A percentile compares a stretch with the other conserved stretches of the same genome.
Conservation (phyloP, 306 rosid genomes). For the Crataegus laevigata region DNA sequence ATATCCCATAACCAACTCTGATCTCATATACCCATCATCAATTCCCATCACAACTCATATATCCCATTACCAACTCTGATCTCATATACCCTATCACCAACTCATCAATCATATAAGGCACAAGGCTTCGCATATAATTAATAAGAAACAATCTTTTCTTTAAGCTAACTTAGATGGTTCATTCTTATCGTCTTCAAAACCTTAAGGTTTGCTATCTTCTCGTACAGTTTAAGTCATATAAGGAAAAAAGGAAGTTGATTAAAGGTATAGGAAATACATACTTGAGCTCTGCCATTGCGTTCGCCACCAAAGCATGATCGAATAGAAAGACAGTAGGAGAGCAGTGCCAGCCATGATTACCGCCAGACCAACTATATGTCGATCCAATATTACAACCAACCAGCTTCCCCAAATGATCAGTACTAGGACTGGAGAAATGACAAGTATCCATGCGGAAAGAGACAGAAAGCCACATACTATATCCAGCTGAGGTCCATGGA, state of each 20-base stretch:
- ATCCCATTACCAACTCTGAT: not conserved
- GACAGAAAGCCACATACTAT: slow-evolving; percentile 81
- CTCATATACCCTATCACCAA: not conserved
- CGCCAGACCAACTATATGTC: slow-evolving; percentile 95
- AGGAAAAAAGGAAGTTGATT: not conserved
- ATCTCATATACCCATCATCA: not conserved
- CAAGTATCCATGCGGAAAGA: slow-evolving; percentile 77
- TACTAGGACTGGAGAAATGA: slow-evolving; percentile 80
- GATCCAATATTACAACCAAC: slow-evolving; percentile 86
- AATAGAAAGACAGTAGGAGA: slow-evolving; percentile 91
- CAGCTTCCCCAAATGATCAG: slow-evolving; percentile 89
- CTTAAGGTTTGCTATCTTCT: not conserved
- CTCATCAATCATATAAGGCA: not conserved
- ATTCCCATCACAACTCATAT: not conserved
- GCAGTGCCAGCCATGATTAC: slow-evolving; percentile 99
- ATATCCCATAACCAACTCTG: too few relatives aligned
- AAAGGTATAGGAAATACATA: slow-evolving; percentile 37
- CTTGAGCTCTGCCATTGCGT: slow-evolving; percentile 99
- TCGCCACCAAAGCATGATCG: slow-evolving; percentile 99
- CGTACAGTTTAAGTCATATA: not conserved
- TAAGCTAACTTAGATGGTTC: not conserved
- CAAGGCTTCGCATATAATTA: not conserved
- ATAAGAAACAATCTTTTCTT: not conserved
- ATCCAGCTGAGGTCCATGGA: slow-evolving; percentile 92
- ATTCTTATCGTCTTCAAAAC: not conserved